phyloP scores from a whole-genome alignment of 1,284 basidiomycete species.

The Fomitopsis palustris region DNA sequence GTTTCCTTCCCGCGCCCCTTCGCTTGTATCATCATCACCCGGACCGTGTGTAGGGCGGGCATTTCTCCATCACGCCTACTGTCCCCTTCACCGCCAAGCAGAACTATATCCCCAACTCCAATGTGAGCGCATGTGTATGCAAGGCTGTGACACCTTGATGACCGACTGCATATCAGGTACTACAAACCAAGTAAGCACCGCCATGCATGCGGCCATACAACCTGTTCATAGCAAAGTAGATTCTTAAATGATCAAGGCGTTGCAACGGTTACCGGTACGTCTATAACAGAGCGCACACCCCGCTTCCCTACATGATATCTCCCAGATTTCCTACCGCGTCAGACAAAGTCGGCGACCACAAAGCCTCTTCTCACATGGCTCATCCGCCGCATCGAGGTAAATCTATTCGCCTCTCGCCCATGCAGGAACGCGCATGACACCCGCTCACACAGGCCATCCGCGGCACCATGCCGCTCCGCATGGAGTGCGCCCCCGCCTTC shows the following conservation, averaged over 20 bases:
- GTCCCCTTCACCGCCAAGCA: slow-evolving; percentile 74
- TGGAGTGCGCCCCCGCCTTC: slow-evolving; percentile 92
- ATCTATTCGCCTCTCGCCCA: slow-evolving; percentile 1
- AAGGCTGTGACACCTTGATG: not conserved
- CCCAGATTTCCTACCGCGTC: slow-evolving; percentile 76
- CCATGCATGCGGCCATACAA: not conserved
- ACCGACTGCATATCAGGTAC: slow-evolving; percentile 37
- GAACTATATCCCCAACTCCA: slow-evolving; percentile 84
- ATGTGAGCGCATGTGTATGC: slow-evolving; percentile 44
- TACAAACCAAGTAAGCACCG: slow-evolving; percentile 68
- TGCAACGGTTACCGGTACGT: slow-evolving; percentile 68
- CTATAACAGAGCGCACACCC: not conserved
- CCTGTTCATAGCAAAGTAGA: slow-evolving; percentile 24
- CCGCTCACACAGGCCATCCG: slow-evolving; percentile 56
- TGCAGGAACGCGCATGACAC: not conserved
- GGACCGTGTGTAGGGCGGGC: slow-evolving; percentile 72
- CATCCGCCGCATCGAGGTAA: slow-evolving; percentile 77
- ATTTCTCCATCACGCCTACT: slow-evolving; percentile 81
- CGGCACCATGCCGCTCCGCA: slow-evolving; percentile 68
- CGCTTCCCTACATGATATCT: not conserved
- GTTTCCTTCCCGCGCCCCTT: not conserved
- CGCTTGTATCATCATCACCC: not conserved
- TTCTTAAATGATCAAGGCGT: slow-evolving; percentile 83
- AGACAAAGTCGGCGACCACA: slow-evolving; percentile 39
- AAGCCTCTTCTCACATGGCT: slow-evolving; percentile 83